Evolutionary conservation across 1,284 basidiomycete genomes (phyloP), one percentile per base, ranked within the genome.

Genomic region (Boletus semigastroideus): DNA sequence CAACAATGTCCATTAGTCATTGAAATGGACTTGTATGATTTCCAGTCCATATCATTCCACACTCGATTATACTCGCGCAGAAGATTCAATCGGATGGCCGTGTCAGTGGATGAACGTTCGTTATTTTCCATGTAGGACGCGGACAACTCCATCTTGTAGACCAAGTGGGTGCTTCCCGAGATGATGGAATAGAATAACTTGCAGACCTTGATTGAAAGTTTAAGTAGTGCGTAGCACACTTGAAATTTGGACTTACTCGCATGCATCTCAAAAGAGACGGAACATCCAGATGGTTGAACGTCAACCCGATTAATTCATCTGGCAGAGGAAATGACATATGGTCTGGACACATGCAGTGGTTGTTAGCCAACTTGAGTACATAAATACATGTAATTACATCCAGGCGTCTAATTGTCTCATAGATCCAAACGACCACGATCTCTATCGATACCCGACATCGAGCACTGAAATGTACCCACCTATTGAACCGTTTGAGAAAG

Each of bases 401-500:
- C n/a, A n/a, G n/a, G n/a, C n/a, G 30, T 31, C 30, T 8, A 31
- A 31, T 11, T 31, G 9, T 31, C 3, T 31, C 11, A 2, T 33
- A 14, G 31, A 62, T 67, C 64, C 52, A 56, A 46, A 31, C 51
- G 19, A 12, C 38, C 28, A 9, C 45, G 22, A 54, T 51, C 40
- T 37, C 49, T 52, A 5, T 46, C 49, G n/a, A n/a, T 45, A 46
- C 8, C 19, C 17, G 19, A 0, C 45, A 41, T 46, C 42, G 30
- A 51, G 11, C 51, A 63, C 6, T 33, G 9, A 50, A n/a, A 78
- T 85, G 76, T 89, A 88, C 70, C 78, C 83, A 13, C 67, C 74
- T 5, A 79, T 79, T 52, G 68, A 84, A 55, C 86, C 90, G 1
- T 91, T 81, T 64, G 74, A 86, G 54, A 77, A 74, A 9, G 87